phyloP scores from a whole-genome alignment of 176 grass and related monocot genomes.

The Oryza australiensis region DNA sequence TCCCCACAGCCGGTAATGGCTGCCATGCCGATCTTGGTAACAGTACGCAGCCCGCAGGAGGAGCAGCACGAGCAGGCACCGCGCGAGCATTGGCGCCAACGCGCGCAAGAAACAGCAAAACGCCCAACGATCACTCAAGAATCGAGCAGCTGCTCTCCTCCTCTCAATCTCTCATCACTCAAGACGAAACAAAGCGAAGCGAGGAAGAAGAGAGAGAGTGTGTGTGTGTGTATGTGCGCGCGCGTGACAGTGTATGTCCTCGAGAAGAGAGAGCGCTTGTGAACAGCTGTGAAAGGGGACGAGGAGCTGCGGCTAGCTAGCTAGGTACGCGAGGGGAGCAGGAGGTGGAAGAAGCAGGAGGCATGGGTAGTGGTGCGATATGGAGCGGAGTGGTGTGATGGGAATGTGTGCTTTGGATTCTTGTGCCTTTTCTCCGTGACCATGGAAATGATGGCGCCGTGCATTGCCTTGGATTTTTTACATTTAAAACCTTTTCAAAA shows the following conservation, averaged over 20 bases:
- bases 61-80: conserved; percentile 38
- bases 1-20: background rate
- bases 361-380: conserved; percentile 32
- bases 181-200: background rate
- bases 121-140: background rate
- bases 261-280: background rate
- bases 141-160: background rate
- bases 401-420: conserved; percentile 61
- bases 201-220: background rate
- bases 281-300: conserved; percentile 29
- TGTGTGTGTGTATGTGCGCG: no score
- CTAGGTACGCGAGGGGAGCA: background rate
- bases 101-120: conserved; percentile 12
- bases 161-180: background rate
- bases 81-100: conserved; percentile 28
- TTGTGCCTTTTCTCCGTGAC: conserved; percentile 10
- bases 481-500: no score
- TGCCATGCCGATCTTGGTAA: background rate
- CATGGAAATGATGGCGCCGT: conserved; percentile 15
- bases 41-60: conserved; percentile 29
- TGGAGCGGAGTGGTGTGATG: conserved; percentile 34
- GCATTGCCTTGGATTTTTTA: background rate
- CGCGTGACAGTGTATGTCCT: no score
- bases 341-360: background rate
- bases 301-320: background rate